Percentiles rank a stretch among this genome's conserved stretches.
These are phyloP conservation scores for Xylaria flabelliformis DNA, from an alignment of 495 filamentous ascomycete genomes.

Conservation along the genomic window DNA sequence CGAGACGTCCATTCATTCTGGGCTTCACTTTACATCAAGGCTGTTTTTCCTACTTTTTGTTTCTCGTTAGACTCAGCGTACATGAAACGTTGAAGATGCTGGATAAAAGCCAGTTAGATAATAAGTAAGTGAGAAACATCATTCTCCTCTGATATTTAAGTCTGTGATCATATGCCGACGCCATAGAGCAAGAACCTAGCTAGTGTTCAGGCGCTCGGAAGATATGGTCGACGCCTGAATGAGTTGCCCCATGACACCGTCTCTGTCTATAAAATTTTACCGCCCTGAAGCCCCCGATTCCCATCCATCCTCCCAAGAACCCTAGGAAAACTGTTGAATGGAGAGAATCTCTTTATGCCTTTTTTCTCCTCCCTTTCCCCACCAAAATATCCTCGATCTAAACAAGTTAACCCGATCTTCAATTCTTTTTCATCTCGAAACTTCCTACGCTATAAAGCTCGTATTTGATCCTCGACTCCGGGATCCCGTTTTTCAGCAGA, in stretches of 20 bases:
- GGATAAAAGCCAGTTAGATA: neutral
- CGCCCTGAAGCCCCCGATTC: neutral
- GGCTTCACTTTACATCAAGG: neutral
- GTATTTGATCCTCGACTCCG: conserved; percentile 58
- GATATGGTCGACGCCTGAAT: conserved; percentile 13
- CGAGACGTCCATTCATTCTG: neutral
- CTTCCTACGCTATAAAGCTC: conserved; percentile 67
- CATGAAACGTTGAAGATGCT: neutral
- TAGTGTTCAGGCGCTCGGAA: conserved; percentile 6
- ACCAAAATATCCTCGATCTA: neutral
- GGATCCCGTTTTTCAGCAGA: conserved; percentile 54
- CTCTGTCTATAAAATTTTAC: conserved; percentile 12
- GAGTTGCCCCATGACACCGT: conserved; percentile 15
- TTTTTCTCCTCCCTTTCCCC: neutral
- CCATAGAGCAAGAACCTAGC: conserved; percentile 2
- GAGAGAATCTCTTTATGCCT: conserved; percentile 8
- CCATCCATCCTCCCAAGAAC: neutral
- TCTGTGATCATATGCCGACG: conserved; percentile 4
- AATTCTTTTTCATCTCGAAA: conserved; percentile 34
- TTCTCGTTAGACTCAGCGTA: neutral
- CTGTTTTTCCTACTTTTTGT: neutral
- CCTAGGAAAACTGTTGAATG: conserved; percentile 19
- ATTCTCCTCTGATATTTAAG: conserved; percentile 1
- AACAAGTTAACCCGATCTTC: neutral
- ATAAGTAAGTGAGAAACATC: conserved; percentile 8